A percentile compares a stretch with the other conserved stretches of the same genome.
phyloP scores from a whole-genome alignment of 306 rosid genomes.

The Bauhinia variegata region DNA sequence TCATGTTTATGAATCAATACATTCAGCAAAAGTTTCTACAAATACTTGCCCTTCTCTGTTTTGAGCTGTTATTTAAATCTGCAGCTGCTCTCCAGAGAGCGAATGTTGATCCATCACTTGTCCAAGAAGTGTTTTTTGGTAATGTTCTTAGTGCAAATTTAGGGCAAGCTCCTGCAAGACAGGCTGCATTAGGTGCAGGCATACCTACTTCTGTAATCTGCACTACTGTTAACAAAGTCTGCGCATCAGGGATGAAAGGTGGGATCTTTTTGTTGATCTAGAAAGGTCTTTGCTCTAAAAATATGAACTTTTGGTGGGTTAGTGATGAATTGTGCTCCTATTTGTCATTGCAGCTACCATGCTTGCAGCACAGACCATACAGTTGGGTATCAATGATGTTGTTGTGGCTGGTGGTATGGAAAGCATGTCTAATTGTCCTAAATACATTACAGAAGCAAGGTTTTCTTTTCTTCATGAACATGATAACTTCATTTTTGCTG shows the following conservation, averaged over 20 bases:
- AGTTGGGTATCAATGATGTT: conserved; percentile 64
- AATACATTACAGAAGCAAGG: conserved; percentile 79
- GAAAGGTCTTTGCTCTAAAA: background rate
- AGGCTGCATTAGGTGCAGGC: conserved; percentile 91
- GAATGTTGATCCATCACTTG: conserved; percentile 74
- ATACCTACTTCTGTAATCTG: conserved; percentile 80
- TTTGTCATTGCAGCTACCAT: conserved; percentile 65
- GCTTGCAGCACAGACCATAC: conserved; percentile 89
- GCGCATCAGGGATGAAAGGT: conserved; percentile 94
- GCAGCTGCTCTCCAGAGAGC: conserved; percentile 88
- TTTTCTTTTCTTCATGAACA: conserved; percentile 31
- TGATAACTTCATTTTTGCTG: conserved; percentile 22
- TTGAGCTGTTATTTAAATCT: conserved; percentile 31
- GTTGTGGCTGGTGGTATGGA: conserved; percentile 97
- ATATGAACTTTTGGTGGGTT: background rate
- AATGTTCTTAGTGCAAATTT: conserved; percentile 90
- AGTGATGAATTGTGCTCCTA: conserved; percentile 17
- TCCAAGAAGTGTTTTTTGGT: conserved; percentile 94
- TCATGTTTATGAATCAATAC: background rate
- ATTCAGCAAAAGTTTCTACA: conserved; percentile 9
- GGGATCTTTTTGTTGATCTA: conserved; percentile 10
- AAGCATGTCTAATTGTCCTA: conserved; percentile 96
- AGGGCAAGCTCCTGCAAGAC: conserved; percentile 98
- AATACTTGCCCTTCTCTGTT: conserved; percentile 7
- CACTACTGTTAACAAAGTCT: conserved; percentile 91